Base-by-base conservation (phyloP, 768 basidiomycete genomes). In the Phaeotremella skinneri region DNA sequence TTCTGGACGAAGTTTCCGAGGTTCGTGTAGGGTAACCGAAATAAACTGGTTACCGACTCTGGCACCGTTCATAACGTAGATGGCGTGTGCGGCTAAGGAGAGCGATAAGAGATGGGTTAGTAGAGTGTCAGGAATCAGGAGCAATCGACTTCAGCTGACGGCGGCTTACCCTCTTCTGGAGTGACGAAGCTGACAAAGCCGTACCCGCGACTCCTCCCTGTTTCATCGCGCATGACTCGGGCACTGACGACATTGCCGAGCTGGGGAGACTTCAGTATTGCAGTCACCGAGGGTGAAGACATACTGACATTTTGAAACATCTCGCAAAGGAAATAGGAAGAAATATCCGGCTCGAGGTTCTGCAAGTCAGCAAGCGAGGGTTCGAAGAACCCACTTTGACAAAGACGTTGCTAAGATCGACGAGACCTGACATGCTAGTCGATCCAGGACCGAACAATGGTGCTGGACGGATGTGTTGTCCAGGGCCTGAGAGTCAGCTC, bases 151-250 rank as follows among this genome's bases (percentile, higher is more conserved):
- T 39, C 37, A n/a, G n/a, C 37, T 9, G n/a, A 37, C 29, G 23
- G 23, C 2, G 17, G 29, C 72, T 55, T n/a, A 73, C 72, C 72
- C 48, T 68, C 62, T 17, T 67, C 65, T 1, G 67, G 69, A n/a
- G 63, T 49, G 63, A 81, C 77, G 78, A 81, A 92, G 55, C 89
- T 91, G 61, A 94, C 91, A 79, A 96, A 96, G 52, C 92, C 92
- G 75, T 94, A 94, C 65, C 92, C 91, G 73, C 92, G 88, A 64
- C 90, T 92, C 70, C 90, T 88, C 54, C 89, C 89, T 69, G 91
- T 89, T 75, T 91, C 90, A 80, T 97, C 92, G 79, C 90, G 86
- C 90, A 93, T 93, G 73, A 93, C 90, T 50, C 61, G 55, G 11
- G 71, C 71, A 37, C 66, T 68, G 30, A 73, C 54, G 25, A 73